These are phyloP conservation scores for Lobosporangium transversale DNA, from an alignment of 192 early-diverging fungal genomes.

Conservation along the genomic window DNA sequence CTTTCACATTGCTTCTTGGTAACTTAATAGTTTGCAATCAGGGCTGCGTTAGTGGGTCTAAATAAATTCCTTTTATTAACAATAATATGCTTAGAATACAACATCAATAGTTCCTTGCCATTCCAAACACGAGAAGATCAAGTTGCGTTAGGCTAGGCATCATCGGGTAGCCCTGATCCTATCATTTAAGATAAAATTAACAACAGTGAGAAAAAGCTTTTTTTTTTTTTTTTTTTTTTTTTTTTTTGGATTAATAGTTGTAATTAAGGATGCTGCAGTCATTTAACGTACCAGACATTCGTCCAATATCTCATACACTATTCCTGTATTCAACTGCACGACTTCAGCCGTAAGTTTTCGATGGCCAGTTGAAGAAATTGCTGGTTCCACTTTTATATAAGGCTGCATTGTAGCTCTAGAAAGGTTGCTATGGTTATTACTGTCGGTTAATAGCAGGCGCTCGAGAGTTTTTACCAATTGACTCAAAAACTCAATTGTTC, in stretches of 20 bases:
- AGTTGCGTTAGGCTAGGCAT: conserved; percentile 35
- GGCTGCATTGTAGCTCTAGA: background rate
- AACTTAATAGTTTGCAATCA: too few relatives aligned
- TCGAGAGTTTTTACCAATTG: conserved; percentile 32
- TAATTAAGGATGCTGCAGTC: background rate
- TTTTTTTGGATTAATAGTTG: background rate
- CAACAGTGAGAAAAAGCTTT: background rate
- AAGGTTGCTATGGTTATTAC: background rate
- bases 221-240: too few relatives aligned
- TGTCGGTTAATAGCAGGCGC: conserved; percentile 13
- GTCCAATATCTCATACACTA: conserved; percentile 45
- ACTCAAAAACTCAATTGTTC: conserved; percentile 27
- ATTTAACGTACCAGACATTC: conserved; percentile 35
- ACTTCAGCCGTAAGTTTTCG: conserved; percentile 5
- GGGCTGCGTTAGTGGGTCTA: too few relatives aligned
- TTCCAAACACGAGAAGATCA: conserved; percentile 41
- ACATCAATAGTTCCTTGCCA: conserved; percentile 3
- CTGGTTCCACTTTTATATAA: conserved; percentile 2
- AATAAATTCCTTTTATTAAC: too few relatives aligned
- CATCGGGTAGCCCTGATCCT: conserved; percentile 38
- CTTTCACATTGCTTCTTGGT: too few relatives aligned
- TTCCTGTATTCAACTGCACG: conserved; percentile 19
- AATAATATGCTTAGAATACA: too few relatives aligned
- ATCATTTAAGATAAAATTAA: background rate
- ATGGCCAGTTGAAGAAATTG: background rate